Evolutionary conservation across 495 filamentous ascomycete species (phyloP), one percentile per base, ranked within the genome.

Genomic region (Aspergillus affinis): DNA sequence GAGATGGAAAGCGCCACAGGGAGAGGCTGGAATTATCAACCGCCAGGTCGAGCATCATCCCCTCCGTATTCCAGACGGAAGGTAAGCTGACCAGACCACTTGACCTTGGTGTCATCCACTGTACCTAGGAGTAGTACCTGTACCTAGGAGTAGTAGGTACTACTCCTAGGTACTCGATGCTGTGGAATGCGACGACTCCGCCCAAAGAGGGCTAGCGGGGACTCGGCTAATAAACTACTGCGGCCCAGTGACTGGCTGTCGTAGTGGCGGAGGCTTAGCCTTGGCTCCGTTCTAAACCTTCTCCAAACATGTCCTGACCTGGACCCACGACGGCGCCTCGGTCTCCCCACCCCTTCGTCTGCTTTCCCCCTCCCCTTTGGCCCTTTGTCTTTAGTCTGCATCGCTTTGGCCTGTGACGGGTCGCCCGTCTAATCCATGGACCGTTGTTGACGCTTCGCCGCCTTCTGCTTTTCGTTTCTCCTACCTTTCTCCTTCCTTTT

Each of bases 211-310:
- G 13, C 36, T 41, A 41, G 36, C 36, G 13, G 36, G 36, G 36
- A 10, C 26, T 54, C 50, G 57, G 57, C 57, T 59, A 59, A 54
- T 52, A 53, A 53, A 15, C 50, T 52, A n/a, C 26, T 18, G 15
- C 18, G 51, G 51, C 29, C 51, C 51, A 32, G 27, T 32, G 51
- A 36, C 51, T 36, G 15, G 17, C 51, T 36, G 29, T 52, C 18
- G 17, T 19, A 58, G 64, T 67, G 64, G 61, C 61, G 64, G 64
- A 61, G 65, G 61, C 69, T 72, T 63, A 70, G 67, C 65, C 65
- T 66, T 67, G 63, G 69, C 57, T 59, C 54, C 49, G 60, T 64
- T 60, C 54, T 58, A 65, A 56, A 62, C 51, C 55, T 48, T 54
- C 51, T 46, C 61, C 54, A 53, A 47, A 58, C 47, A 64, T 54